Conservation (phyloP, 2,329 filamentous ascomycete species). For the Xylariaceae sp. region DNA sequence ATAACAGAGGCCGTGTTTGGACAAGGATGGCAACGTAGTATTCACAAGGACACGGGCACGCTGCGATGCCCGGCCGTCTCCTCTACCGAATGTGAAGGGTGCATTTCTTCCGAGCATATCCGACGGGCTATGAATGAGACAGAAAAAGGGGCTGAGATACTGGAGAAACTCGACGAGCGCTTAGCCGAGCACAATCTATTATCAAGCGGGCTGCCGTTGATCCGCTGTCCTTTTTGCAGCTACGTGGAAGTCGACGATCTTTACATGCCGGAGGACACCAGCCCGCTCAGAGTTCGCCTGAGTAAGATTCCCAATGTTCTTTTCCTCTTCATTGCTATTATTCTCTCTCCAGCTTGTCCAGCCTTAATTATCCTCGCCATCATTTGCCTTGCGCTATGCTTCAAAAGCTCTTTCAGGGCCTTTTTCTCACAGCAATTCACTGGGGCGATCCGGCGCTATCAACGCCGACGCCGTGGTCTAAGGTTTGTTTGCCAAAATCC, state of each 20-base stretch:
- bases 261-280: slow-evolving; percentile 53
- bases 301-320: slow-evolving; percentile 44
- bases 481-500: slow-evolving; percentile 73
- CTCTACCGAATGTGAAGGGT: slow-evolving; percentile 64
- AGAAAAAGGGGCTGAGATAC: slow-evolving; percentile 63
- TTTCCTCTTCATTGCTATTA: slow-evolving; percentile 25
- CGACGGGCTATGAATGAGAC: slow-evolving; percentile 65
- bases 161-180: slow-evolving; percentile 71
- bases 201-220: slow-evolving; percentile 66
- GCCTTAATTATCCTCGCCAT: slow-evolving; percentile 46
- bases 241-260: slow-evolving; percentile 85
- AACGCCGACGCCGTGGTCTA: slow-evolving; percentile 64
- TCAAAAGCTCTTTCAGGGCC: slow-evolving; percentile 38
- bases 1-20: slow-evolving; percentile 87
- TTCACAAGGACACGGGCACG: slow-evolving; percentile 66
- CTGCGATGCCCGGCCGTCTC: slow-evolving; percentile 78
- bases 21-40: slow-evolving; percentile 80
- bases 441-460: slow-evolving; percentile 59
- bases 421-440: slow-evolving; percentile 45
- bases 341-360: slow-evolving; percentile 48
- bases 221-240: slow-evolving; percentile 83
- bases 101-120: slow-evolving; percentile 63
- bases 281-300: slow-evolving; percentile 51
- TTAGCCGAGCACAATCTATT: slow-evolving; percentile 70
- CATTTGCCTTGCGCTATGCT: slow-evolving; percentile 36